Conservation (phyloP, 768 basidiomycete genomes). For the Lactarius hengduanensis region DNA sequence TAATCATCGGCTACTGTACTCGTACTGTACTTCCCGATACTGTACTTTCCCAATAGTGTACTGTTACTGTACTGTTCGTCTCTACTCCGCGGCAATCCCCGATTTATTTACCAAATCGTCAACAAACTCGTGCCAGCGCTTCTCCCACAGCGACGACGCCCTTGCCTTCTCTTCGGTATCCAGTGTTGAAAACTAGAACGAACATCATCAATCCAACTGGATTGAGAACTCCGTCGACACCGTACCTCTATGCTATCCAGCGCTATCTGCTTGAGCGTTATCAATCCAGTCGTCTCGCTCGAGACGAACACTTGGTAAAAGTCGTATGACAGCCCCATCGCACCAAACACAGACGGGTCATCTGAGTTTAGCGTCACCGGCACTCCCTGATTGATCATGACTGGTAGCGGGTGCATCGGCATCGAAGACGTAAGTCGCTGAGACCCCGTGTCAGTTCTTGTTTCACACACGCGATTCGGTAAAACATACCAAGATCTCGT, state of each 20-base stretch:
- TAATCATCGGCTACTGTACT: too few relatives aligned
- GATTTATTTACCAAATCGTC: constrained; percentile 1
- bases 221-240: neutral
- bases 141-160: constrained; percentile 17
- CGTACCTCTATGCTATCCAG: constrained; percentile 61
- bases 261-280: constrained; percentile 62
- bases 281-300: constrained; percentile 64
- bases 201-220: neutral
- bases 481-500: constrained; percentile 63
- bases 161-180: constrained; percentile 9
- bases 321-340: constrained; percentile 75
- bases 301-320: constrained; percentile 76
- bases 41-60: too few relatives aligned
- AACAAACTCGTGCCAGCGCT: constrained; percentile 17
- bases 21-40: too few relatives aligned
- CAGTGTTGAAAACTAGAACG: constrained; percentile 20
- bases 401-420: constrained; percentile 74
- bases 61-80: neutral
- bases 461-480: neutral
- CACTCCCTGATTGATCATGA: constrained; percentile 69
- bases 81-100: constrained; percentile 15
- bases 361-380: constrained; percentile 72
- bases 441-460: neutral
- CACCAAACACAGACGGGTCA: constrained; percentile 71
- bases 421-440: constrained; percentile 77